A percentile compares a stretch with the other conserved stretches of the same genome.
Conservation (phyloP, 2,329 filamentous ascomycete genomes). For the Didymella arachidicola region DNA sequence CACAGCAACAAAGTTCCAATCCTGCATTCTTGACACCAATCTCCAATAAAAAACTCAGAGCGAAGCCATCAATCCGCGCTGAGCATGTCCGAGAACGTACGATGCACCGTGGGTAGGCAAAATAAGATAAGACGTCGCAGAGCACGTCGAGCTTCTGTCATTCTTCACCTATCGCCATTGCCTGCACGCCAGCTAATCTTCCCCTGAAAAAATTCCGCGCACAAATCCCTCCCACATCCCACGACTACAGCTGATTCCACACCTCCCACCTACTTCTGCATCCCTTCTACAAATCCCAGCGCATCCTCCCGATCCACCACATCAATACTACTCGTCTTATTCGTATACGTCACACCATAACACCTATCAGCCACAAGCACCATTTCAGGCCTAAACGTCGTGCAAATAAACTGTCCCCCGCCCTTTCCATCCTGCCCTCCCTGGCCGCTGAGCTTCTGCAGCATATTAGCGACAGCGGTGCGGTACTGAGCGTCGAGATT, state of each 20-base stretch:
- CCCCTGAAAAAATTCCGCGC: neutral
- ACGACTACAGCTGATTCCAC: neutral
- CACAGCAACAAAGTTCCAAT: no score
- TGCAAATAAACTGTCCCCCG: constrained; percentile 91
- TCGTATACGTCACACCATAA: constrained; percentile 90
- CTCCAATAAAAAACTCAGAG: no score
- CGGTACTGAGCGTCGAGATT: constrained; percentile 98
- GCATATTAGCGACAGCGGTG: constrained; percentile 89
- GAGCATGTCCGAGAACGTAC: no score
- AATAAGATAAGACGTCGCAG: no score
- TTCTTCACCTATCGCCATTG: no score
- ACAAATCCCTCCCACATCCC: neutral
- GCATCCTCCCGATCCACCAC: constrained; percentile 88
- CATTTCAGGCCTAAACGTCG: constrained; percentile 97
- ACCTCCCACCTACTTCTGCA: constrained; percentile 56
- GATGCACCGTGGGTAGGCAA: no score
- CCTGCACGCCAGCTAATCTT: neutral
- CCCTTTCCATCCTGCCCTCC: constrained; percentile 53
- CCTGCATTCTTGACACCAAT: no score
- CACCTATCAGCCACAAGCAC: constrained; percentile 95
- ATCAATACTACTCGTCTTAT: constrained; percentile 94
- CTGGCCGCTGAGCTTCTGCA: constrained; percentile 64
- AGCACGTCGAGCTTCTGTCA: no score
- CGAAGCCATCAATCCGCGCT: no score
- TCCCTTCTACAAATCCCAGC: constrained; percentile 91